phyloP scores from a whole-genome alignment of 305 asterid genomes.

The Salvia sclarea region DNA sequence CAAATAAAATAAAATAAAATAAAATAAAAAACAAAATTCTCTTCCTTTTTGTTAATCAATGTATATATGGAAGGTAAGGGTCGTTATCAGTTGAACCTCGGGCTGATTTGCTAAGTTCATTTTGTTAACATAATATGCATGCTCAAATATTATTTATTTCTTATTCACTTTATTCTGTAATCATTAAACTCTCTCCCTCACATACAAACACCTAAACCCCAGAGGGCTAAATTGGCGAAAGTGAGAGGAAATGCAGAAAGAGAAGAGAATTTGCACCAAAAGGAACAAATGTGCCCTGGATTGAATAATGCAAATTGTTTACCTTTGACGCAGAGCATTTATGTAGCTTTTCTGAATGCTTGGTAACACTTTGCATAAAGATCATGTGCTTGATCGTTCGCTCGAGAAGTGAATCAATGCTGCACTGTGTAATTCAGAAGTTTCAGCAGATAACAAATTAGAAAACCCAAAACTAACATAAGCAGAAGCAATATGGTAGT shows the following conservation, averaged over 20 bases:
- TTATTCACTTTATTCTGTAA: not conserved
- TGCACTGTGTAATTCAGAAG: conserved; percentile 71
- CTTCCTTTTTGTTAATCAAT: not conserved
- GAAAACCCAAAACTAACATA: conserved; percentile 16
- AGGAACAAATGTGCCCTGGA: conserved; percentile 7
- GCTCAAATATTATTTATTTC: not conserved
- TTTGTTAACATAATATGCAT: conserved; percentile 10
- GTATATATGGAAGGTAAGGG: not conserved
- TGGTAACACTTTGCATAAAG: conserved; percentile 78
- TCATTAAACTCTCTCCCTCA: not conserved
- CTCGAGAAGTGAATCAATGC: conserved; percentile 93
- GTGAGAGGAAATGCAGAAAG: not conserved
- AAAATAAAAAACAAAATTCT: not conserved
- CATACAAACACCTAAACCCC: not conserved
- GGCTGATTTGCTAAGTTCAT: conserved; percentile 4
- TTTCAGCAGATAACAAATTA: conserved; percentile 43
- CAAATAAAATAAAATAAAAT: too few relatives aligned
- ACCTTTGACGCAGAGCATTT: conserved; percentile 81
- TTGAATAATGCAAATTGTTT: conserved; percentile 11
- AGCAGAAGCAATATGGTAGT: not conserved
- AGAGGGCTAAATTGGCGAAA: not conserved
- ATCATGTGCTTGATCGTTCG: conserved; percentile 87
- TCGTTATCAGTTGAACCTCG: conserved; percentile 10
- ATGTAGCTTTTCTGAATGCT: conserved; percentile 82
- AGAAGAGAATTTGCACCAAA: not conserved